These are phyloP conservation scores for Ailanthus altissimus DNA, from an alignment of 345 rosid species.

Conservation along the genomic window DNA sequence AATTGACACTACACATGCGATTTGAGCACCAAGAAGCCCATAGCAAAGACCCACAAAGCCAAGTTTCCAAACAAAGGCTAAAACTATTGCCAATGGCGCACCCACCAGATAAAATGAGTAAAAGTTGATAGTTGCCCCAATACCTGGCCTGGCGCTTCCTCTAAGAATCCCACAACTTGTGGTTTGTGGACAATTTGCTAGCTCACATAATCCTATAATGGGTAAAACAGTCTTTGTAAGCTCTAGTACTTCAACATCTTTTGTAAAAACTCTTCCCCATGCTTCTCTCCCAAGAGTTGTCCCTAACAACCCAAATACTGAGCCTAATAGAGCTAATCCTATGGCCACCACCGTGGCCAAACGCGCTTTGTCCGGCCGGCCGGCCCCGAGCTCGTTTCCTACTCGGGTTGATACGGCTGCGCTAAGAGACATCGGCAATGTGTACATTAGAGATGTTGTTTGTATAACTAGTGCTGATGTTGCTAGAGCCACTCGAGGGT, in stretches of 20 bases:
- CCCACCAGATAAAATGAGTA: slow-evolving; percentile 85
- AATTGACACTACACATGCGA: slow-evolving; percentile 68
- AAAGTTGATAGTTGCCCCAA: slow-evolving; percentile 69
- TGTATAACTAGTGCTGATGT: slow-evolving; percentile 80
- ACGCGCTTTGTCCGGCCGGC: slow-evolving; percentile 59
- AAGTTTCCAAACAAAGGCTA: slow-evolving; percentile 60
- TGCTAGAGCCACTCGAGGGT: slow-evolving; percentile 61
- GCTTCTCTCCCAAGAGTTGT: slow-evolving; percentile 64
- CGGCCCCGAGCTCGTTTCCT: slow-evolving; percentile 87
- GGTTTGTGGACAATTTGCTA: slow-evolving; percentile 95
- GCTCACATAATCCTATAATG: slow-evolving; percentile 81
- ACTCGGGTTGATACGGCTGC: slow-evolving; percentile 81
- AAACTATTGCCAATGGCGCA: slow-evolving; percentile 64
- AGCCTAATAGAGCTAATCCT: slow-evolving; percentile 49
- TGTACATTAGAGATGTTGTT: slow-evolving; percentile 84
- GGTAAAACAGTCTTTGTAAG: slow-evolving; percentile 66
- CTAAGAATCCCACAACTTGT: slow-evolving; percentile 84
- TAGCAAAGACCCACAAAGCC: slow-evolving; percentile 90
- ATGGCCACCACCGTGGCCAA: slow-evolving; percentile 59
- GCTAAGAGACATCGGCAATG: slow-evolving; percentile 70
- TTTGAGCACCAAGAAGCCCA: slow-evolving; percentile 82
- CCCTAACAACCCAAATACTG: slow-evolving; percentile 56
- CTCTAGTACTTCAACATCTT: slow-evolving; percentile 52
- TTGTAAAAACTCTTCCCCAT: slow-evolving; percentile 72
- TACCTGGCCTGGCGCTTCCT: slow-evolving; percentile 81